These are phyloP conservation scores for Heimioporus retisporus DNA, from an alignment of 1,284 basidiomycete genomes.

Conservation along the genomic window DNA sequence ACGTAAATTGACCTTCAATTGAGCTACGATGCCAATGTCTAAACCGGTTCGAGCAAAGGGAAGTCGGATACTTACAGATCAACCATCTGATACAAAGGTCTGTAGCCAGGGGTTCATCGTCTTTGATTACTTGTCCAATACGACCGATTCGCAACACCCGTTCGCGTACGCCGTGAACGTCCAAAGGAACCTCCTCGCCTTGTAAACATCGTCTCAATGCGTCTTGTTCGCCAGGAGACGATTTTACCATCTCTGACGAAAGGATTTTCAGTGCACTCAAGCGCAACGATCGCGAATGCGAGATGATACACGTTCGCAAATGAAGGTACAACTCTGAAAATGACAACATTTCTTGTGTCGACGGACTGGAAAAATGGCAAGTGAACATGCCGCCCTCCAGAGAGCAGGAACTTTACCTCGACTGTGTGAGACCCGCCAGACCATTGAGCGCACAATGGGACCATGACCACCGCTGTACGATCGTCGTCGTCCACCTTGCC, in stretches of 20 bases:
- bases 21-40: conserved; percentile 58
- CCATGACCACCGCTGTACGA: conserved; percentile 66
- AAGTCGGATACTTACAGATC: conserved; percentile 54
- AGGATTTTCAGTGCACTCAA: conserved; percentile 68
- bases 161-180: conserved; percentile 85
- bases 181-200: conserved; percentile 80
- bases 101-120: conserved; percentile 62
- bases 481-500: conserved; percentile 54
- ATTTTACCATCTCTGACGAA: conserved; percentile 51
- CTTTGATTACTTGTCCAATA: conserved; percentile 63
- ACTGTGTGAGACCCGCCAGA: conserved; percentile 59
- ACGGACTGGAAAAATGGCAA: conserved; percentile 21
- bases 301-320: conserved; percentile 61
- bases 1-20: conserved; percentile 92
- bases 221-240: conserved; percentile 59
- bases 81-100: conserved; percentile 72
- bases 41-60: conserved; percentile 3
- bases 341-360: conserved; percentile 37
- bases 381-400: neutral
- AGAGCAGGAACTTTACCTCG: conserved; percentile 39
- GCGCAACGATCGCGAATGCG: conserved; percentile 68
- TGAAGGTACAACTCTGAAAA: conserved; percentile 59
- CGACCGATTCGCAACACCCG: conserved; percentile 79
- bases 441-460: conserved; percentile 67
- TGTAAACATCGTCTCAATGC: conserved; percentile 74